phyloP scores from a whole-genome alignment of 108 stramenopile species.

The Parietichytrium sp. region DNA sequence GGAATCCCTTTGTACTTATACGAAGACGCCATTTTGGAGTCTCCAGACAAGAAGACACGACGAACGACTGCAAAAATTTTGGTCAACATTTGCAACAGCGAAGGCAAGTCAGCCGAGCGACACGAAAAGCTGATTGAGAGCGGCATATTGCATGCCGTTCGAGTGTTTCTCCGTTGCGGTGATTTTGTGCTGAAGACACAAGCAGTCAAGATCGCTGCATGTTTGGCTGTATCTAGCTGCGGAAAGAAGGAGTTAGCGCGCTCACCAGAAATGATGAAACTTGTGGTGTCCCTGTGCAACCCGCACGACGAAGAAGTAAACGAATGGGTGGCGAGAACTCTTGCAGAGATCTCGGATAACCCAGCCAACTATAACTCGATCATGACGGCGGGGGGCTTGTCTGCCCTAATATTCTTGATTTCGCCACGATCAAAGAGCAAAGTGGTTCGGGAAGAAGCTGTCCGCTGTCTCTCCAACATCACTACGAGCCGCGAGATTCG shows the following conservation, averaged over 20 bases:
- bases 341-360: neutral
- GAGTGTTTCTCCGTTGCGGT: neutral
- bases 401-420: neutral
- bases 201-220: neutral
- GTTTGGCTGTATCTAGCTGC: neutral
- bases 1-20: neutral
- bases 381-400: neutral
- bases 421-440: neutral
- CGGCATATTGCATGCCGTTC: neutral
- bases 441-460: neutral
- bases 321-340: neutral
- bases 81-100: neutral
- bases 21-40: neutral
- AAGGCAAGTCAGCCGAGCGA: neutral
- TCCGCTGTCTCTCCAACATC: neutral
- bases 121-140: neutral
- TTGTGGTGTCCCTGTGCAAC: neutral
- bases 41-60: neutral
- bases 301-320: conserved; percentile 24
- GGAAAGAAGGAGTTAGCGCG: neutral
- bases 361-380: neutral
- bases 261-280: neutral
- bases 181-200: neutral
- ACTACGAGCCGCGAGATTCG: neutral
- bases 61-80: conserved; percentile 1